phyloP scores from a whole-genome alignment of 139 green algal species.

The Coelastrella sp. region DNA sequence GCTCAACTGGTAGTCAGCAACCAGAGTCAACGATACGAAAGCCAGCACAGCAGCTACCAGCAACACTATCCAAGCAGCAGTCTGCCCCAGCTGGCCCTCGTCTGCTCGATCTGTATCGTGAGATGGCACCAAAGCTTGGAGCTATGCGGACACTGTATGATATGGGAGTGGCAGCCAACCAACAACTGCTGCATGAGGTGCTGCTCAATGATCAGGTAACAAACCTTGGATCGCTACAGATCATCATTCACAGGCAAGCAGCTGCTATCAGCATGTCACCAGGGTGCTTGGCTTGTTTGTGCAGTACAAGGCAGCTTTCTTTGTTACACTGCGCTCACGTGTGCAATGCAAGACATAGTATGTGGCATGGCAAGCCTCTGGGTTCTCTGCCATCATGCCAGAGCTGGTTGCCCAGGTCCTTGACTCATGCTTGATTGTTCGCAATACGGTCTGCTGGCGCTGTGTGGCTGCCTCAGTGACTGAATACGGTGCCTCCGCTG shows the following conservation, averaged over 20 bases:
- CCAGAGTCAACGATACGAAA: background rate
- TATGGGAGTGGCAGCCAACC: constrained; percentile 1
- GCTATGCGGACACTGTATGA: constrained; percentile 20
- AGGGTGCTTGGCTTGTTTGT: background rate
- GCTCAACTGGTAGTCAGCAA: background rate
- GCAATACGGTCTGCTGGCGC: background rate
- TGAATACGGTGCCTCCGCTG: background rate
- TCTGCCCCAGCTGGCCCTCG: background rate
- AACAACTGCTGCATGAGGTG: constrained; percentile 8
- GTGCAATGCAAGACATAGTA: too few relatives aligned
- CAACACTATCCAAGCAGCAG: background rate
- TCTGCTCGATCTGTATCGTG: background rate
- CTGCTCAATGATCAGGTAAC: constrained; percentile 1
- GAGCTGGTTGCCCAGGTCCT: background rate
- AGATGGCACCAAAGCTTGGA: background rate
- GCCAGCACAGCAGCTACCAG: background rate
- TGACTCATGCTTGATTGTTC: background rate
- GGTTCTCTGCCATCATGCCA: too few relatives aligned
- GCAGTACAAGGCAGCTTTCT: background rate
- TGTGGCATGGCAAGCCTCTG: too few relatives aligned
- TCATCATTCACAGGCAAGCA: background rate
- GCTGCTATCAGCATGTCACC: background rate
- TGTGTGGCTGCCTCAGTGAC: background rate
- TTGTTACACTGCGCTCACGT: too few relatives aligned
- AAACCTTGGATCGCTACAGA: background rate